Conservation (phyloP, 177 flowering plant genomes). For the Vitis hybrid region DNA sequence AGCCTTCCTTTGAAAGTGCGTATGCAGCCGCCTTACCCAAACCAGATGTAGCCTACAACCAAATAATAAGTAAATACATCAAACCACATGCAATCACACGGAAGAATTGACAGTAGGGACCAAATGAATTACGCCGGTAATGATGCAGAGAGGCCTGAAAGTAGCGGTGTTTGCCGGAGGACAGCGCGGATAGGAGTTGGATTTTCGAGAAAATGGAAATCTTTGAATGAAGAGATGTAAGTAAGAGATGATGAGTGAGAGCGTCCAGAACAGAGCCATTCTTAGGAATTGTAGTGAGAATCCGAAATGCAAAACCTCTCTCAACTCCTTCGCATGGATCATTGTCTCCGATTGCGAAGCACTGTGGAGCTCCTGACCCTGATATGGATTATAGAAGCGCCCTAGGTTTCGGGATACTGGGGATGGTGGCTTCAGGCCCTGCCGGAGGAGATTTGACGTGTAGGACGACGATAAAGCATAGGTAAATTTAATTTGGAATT, state of each 20-base stretch:
- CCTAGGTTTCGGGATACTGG: no score
- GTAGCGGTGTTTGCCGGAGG: conserved; percentile 3
- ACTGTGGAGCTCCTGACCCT: no score
- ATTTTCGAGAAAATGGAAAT: conserved; percentile 15
- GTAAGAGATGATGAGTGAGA: conserved; percentile 52
- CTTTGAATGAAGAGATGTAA: conserved; percentile 23
- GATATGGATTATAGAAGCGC: no score
- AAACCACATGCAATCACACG: background rate
- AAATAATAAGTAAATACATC: background rate
- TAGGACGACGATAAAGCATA: no score
- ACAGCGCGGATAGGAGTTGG: conserved; percentile 32
- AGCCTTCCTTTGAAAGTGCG: conserved; percentile 72
- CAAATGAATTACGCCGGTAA: conserved; percentile 66
- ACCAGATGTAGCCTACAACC: conserved; percentile 82
- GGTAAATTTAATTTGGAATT: no score
- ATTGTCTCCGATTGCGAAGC: background rate
- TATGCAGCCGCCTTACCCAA: conserved; percentile 78
- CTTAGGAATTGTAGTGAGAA: conserved; percentile 49
- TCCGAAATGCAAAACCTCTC: conserved; percentile 35
- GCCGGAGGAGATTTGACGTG: no score
- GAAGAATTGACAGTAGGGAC: no score
- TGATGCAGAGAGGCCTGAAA: conserved; percentile 58
- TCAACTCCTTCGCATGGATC: conserved; percentile 20
- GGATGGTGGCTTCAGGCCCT: no score
- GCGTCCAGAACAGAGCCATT: conserved; percentile 62